Evolutionary conservation across 2,329 filamentous ascomycete species (phyloP).

Genomic region (Arthrocladium fulminans): DNA sequence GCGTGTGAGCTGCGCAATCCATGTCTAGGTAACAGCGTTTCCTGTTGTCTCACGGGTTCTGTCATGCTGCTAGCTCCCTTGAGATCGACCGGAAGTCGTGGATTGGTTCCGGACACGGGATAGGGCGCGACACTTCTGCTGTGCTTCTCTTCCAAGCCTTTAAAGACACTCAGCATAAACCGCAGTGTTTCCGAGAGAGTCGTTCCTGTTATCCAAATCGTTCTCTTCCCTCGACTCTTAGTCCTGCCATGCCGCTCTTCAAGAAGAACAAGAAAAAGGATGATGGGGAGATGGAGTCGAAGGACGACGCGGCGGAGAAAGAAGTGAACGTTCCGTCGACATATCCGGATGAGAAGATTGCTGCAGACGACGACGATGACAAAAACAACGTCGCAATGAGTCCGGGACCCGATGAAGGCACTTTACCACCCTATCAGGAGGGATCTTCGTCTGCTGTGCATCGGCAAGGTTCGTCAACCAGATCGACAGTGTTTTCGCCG

Average conservation of each 20-base stretch:
- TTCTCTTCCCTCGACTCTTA: neutral
- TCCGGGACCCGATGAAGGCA: neutral
- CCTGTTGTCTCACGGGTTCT: too few relatives aligned
- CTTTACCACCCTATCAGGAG: neutral
- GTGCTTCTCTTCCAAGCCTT: too few relatives aligned
- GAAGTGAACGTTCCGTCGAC: neutral
- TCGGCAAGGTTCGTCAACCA: neutral
- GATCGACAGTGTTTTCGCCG: neutral
- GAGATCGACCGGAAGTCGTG: too few relatives aligned
- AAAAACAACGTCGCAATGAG: neutral
- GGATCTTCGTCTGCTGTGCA: neutral
- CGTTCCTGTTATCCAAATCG: too few relatives aligned
- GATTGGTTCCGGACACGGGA: too few relatives aligned
- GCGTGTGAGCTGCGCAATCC: too few relatives aligned
- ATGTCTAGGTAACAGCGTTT: too few relatives aligned
- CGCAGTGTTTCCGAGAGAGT: too few relatives aligned
- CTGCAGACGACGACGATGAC: neutral
- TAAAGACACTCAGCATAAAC: too few relatives aligned
- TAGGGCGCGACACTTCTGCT: too few relatives aligned
- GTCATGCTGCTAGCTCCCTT: too few relatives aligned
- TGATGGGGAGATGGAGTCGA: neutral
- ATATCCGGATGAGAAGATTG: slow-evolving; percentile 1
- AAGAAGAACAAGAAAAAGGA: neutral
- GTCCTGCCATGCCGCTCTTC: neutral
- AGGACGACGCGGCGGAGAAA: neutral